Evolutionary conservation across 345 rosid species (phyloP), one percentile per base, ranked within the genome.

Genomic region (Excoecaria cochinchinensis): DNA sequence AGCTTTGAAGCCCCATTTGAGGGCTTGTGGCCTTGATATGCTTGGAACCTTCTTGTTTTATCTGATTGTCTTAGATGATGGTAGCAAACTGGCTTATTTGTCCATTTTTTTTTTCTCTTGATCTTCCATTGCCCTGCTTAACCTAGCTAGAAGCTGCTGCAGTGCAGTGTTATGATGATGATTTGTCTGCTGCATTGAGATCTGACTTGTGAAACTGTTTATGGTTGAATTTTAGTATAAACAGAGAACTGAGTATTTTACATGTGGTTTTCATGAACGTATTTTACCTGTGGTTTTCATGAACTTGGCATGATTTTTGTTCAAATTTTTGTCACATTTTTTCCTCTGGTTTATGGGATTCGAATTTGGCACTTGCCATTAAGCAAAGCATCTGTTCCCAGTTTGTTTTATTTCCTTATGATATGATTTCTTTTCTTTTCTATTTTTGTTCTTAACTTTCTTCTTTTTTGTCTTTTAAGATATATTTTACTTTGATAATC

Each of bases 31-130:
- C 31, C 36, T 58, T 60, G 63, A 69, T 50, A 70, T 52, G 62
- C 64, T 38, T 69, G 55, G 42, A 61, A 76, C 70, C 59, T 38
- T 76, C 31, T 62, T 60, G 38, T 64, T 19, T 42, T 50, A 52
- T 51, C 19, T 52, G 44, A 51, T 40, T 75, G 67, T 46, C 63
- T 50, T 57, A 67, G 58, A 67, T 66, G 47, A 31, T 51, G 64
- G 19, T 75, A 19, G 46, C 15, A 11, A 17, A 3, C 19, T 55
- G 5, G 55, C 39, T 56, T 8, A 8, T 22, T 21, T 62, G 16
- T n/a, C 69, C 51, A 7, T 55, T 44, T 0, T 1, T 0, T 1
- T 44, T 44, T 55, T 56, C 19, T 63, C 36, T 61, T 61, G 31
- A 31, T 31, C 31, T 31, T 31, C 2, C 31, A 31, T 31, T 31